phyloP scores from a whole-genome alignment of 306 rosid genomes.

The Malus asiatica region DNA sequence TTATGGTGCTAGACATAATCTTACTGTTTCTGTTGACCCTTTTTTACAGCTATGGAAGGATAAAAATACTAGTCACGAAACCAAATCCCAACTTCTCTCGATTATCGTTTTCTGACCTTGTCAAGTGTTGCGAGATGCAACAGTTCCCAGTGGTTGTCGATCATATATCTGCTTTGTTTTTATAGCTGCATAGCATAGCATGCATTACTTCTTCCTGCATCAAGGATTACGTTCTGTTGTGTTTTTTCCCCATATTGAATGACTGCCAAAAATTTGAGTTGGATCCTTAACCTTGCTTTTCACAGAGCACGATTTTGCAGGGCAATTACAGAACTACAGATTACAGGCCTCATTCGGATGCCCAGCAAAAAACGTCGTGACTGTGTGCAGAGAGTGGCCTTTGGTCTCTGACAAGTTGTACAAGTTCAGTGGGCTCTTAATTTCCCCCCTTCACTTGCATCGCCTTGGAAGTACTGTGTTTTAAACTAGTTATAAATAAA shows the following conservation, averaged over 20 bases:
- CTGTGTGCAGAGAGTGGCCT: slow-evolving; percentile 78
- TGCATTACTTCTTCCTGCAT: background rate
- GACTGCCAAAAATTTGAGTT: background rate
- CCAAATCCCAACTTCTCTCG: background rate
- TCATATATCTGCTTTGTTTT: background rate
- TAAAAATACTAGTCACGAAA: background rate
- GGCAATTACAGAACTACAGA: slow-evolving; percentile 77
- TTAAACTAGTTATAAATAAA: no score
- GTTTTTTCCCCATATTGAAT: background rate
- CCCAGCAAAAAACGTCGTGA: slow-evolving; percentile 86
- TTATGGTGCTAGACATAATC: background rate
- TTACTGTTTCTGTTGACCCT: background rate
- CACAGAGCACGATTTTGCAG: slow-evolving; percentile 85
- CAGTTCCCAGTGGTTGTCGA: background rate
- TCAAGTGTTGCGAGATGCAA: background rate
- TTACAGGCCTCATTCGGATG: slow-evolving; percentile 80
- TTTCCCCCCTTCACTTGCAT: background rate
- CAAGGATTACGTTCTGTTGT: background rate
- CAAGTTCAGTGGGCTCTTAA: background rate
- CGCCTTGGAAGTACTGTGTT: no score
- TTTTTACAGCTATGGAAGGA: background rate
- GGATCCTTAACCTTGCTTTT: slow-evolving; percentile 46
- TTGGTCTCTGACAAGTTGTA: slow-evolving; percentile 49
- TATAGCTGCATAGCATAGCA: background rate
- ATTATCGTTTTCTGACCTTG: background rate